Percentiles rank a stretch among this genome's conserved stretches.
phyloP scores from a whole-genome alignment of 2,329 filamentous ascomycete genomes.

The Aspergillus flavus region DNA sequence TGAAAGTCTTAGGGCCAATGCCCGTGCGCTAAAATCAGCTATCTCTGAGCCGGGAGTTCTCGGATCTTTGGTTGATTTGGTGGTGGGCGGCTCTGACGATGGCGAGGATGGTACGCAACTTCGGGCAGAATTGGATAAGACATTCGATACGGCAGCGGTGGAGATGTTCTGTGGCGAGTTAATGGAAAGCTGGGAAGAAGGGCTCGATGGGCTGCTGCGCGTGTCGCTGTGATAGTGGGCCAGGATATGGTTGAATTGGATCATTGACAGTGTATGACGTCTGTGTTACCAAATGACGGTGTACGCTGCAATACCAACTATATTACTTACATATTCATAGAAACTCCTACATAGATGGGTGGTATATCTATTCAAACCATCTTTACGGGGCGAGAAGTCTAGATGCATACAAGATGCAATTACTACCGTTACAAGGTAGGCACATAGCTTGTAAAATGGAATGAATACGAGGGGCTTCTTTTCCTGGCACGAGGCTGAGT shows the following conservation, averaged over 20 bases:
- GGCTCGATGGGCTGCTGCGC: slow-evolving; percentile 42
- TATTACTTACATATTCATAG: not conserved
- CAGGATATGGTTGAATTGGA: not conserved
- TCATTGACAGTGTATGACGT: not conserved
- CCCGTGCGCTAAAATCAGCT: slow-evolving; percentile 39
- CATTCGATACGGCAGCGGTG: slow-evolving; percentile 41
- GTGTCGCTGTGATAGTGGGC: slow-evolving; percentile 29
- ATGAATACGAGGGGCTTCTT: not conserved
- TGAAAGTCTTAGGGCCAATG: slow-evolving; percentile 39
- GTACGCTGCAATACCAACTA: not conserved
- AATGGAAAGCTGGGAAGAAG: slow-evolving; percentile 53
- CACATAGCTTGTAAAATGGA: not conserved
- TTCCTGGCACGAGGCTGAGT: slow-evolving; percentile 14
- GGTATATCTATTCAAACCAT: not conserved
- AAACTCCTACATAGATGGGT: not conserved
- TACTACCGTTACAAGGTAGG: not conserved
- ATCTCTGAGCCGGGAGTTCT: slow-evolving; percentile 45
- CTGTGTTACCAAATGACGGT: not conserved
- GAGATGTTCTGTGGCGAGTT: slow-evolving; percentile 48
- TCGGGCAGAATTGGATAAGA: slow-evolving; percentile 35
- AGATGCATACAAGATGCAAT: not conserved
- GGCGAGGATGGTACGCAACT: slow-evolving; percentile 29
- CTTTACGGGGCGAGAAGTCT: not conserved
- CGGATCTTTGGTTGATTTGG: slow-evolving; percentile 44
- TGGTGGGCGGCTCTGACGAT: slow-evolving; percentile 30